Conservation (phyloP, 768 basidiomycete genomes). For the Leccinum imitatum region DNA sequence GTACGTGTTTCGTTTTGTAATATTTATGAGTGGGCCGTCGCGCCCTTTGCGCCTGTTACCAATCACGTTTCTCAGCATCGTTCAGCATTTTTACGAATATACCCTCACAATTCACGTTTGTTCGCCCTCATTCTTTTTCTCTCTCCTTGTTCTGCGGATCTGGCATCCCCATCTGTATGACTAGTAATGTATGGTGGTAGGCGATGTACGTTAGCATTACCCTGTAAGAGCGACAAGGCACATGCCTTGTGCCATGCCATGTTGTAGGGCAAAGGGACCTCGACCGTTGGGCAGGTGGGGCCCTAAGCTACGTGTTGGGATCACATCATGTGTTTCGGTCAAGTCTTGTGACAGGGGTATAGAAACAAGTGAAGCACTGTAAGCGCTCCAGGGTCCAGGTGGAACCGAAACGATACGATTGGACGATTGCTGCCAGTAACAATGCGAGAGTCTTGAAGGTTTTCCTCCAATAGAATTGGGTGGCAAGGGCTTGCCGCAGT, state of each 20-base stretch:
- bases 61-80: slow-evolving; percentile 15
- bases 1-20: slow-evolving; percentile 7
- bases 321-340: slow-evolving; percentile 6
- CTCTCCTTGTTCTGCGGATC: slow-evolving; percentile 13
- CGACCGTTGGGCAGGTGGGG: slow-evolving; percentile 16
- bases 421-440: neutral
- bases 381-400: neutral
- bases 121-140: neutral
- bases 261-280: slow-evolving; percentile 7
- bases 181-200: slow-evolving; percentile 15
- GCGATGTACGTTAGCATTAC: slow-evolving; percentile 15
- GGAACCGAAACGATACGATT: neutral
- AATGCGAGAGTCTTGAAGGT: neutral
- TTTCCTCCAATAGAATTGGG: neutral
- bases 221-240: slow-evolving; percentile 10
- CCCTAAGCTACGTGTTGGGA: neutral
- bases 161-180: slow-evolving; percentile 25
- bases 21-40: slow-evolving; percentile 23
- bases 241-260: slow-evolving; percentile 1
- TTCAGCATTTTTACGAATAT: slow-evolving; percentile 16
- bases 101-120: slow-evolving; percentile 19
- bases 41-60: slow-evolving; percentile 9
- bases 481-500: neutral
- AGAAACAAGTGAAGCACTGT: neutral
- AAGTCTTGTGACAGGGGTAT: neutral